A percentile compares a stretch with the other conserved stretches of the same genome.
phyloP scores from a whole-genome alignment of 2,329 filamentous ascomycete species.

The Fusarium pseudonygamai region DNA sequence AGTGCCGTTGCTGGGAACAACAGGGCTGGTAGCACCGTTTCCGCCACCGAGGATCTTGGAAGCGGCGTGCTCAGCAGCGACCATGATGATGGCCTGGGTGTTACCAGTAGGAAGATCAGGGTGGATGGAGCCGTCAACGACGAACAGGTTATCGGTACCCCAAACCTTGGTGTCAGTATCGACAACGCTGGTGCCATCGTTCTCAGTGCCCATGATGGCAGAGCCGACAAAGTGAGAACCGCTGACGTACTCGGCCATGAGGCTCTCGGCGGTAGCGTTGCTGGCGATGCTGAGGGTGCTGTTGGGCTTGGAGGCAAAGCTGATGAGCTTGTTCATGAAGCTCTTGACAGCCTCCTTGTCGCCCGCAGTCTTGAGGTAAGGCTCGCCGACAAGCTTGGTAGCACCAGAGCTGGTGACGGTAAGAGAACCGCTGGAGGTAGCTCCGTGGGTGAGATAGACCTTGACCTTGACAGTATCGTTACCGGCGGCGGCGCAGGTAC shows the following conservation, averaged over 20 bases:
- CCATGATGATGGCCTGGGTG: constrained; percentile 71
- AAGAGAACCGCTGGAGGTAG: constrained; percentile 57
- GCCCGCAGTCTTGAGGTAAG: constrained; percentile 48
- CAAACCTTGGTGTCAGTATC: constrained; percentile 71
- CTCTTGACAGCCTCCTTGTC: constrained; percentile 56
- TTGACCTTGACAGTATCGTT: constrained; percentile 56
- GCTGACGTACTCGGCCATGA: constrained; percentile 63
- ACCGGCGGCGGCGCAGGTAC: constrained; percentile 56
- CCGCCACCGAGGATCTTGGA: constrained; percentile 30
- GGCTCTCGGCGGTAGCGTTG: constrained; percentile 56
- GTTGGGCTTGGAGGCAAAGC: constrained; percentile 69
- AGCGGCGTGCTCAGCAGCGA: constrained; percentile 69
- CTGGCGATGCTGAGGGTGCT: constrained; percentile 62
- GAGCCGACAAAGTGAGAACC: constrained; percentile 67
- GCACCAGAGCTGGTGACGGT: constrained; percentile 51
- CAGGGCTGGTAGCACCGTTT: constrained; percentile 1
- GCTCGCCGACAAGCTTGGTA: constrained; percentile 53
- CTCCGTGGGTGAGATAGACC: constrained; percentile 61
- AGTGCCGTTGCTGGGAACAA: constrained; percentile 10
- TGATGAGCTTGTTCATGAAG: constrained; percentile 69
- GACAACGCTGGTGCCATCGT: constrained; percentile 67
- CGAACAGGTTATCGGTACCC: constrained; percentile 73
- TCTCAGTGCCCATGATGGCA: constrained; percentile 67
- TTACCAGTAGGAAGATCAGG: constrained; percentile 76
- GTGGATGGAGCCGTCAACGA: constrained; percentile 75